Conservation (phyloP, 768 basidiomycete genomes). For the Russula sp. region DNA sequence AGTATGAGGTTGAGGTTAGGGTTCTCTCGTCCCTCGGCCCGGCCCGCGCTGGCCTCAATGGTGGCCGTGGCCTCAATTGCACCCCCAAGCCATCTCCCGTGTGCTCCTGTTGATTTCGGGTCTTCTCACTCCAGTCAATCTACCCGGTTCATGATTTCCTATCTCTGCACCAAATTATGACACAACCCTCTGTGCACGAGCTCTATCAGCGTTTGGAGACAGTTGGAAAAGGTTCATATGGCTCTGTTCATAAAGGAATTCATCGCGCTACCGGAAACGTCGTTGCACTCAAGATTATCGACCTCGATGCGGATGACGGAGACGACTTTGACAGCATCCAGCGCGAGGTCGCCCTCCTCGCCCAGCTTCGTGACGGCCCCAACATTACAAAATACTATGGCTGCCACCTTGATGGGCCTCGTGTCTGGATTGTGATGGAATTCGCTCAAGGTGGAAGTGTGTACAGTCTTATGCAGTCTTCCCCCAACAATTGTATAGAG, state of each 20-base stretch:
- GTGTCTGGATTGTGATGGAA: constrained; percentile 99
- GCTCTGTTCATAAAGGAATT: constrained; percentile 88
- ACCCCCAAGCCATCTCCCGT: too few relatives aligned
- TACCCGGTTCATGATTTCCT: constrained; percentile 1
- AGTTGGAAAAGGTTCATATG: constrained; percentile 94
- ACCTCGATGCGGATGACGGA: constrained; percentile 83
- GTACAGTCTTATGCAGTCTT: constrained; percentile 85
- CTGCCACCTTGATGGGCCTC: constrained; percentile 91
- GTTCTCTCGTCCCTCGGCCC: not conserved
- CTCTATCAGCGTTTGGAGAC: constrained; percentile 83
- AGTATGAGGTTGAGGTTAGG: constrained; percentile 1
- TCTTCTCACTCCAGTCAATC: not conserved
- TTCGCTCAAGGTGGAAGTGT: constrained; percentile 94
- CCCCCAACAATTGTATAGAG: constrained; percentile 66
- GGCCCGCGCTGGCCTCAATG: not conserved
- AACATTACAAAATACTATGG: constrained; percentile 95
- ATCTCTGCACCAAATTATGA: constrained; percentile 24
- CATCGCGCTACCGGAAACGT: constrained; percentile 80
- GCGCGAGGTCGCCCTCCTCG: constrained; percentile 87
- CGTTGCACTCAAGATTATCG: constrained; percentile 97
- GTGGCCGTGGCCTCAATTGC: too few relatives aligned
- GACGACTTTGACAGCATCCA: constrained; percentile 97
- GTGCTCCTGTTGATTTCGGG: not conserved
- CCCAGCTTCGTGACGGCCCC: constrained; percentile 81
- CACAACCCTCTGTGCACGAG: constrained; percentile 62